Conservation (phyloP, 2,329 filamentous ascomycete species). For the Epichloe aotearoae region DNA sequence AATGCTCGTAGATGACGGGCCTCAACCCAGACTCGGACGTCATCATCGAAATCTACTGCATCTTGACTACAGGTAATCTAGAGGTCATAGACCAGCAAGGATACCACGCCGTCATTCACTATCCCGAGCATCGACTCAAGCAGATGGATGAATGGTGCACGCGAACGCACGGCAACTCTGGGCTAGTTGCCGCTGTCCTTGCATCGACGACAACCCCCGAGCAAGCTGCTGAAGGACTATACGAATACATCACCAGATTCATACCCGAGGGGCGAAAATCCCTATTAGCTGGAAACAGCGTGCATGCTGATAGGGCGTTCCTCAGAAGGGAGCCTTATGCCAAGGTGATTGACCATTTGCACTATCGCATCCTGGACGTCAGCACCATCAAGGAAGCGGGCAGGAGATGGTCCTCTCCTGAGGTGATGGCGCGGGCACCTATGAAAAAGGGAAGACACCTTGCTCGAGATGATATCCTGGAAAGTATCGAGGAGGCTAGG, state of each 20-base stretch:
- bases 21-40: conserved; percentile 61
- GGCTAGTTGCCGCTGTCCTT: conserved; percentile 65
- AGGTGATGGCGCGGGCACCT: conserved; percentile 44
- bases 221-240: conserved; percentile 56
- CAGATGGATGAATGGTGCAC: conserved; percentile 86
- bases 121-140: conserved; percentile 54
- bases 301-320: conserved; percentile 82
- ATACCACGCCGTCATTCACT: conserved; percentile 70
- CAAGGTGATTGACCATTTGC: conserved; percentile 60
- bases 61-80: conserved; percentile 73
- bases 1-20: conserved; percentile 58
- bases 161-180: conserved; percentile 64
- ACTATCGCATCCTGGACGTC: conserved; percentile 86
- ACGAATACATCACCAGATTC: conserved; percentile 63
- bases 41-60: conserved; percentile 85
- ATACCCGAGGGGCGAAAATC: conserved; percentile 55
- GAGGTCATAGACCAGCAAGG: conserved; percentile 62
- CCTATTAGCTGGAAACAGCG: conserved; percentile 80
- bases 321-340: conserved; percentile 62
- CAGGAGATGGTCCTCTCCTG: conserved; percentile 54
- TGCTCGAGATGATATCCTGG: conserved; percentile 78
- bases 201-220: conserved; percentile 60
- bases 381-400: conserved; percentile 87
- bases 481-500: conserved; percentile 84
- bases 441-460: conserved; percentile 71